phyloP scores from a whole-genome alignment of 768 basidiomycete species.

The Suillus weaverae region DNA sequence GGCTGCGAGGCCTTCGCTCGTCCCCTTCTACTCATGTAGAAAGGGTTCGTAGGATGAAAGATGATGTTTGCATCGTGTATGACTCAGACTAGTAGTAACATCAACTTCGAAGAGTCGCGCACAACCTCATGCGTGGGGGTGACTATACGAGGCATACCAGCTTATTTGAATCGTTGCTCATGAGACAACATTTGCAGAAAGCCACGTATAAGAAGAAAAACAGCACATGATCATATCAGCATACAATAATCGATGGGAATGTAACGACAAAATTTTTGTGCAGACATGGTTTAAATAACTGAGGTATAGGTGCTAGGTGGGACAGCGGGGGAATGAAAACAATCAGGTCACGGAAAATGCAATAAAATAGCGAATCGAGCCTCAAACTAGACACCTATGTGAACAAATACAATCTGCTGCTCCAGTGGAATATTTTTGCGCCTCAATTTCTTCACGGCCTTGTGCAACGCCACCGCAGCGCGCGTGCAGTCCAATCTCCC shows the following conservation, averaged over 20 bases:
- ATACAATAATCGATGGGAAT: too few relatives aligned
- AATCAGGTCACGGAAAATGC: not conserved
- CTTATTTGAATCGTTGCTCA: too few relatives aligned
- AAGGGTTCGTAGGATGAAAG: too few relatives aligned
- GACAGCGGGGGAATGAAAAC: not conserved
- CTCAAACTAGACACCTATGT: not conserved
- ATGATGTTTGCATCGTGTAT: not conserved
- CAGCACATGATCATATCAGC: too few relatives aligned
- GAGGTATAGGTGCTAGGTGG: not conserved
- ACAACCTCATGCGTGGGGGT: too few relatives aligned
- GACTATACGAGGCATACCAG: too few relatives aligned
- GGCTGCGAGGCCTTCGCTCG: not conserved
- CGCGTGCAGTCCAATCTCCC: not conserved
- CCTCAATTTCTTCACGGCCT: not conserved
- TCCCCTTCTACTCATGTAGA: not conserved
- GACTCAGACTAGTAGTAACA: not conserved
- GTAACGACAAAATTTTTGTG: not conserved
- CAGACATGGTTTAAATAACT: not conserved
- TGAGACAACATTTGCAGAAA: too few relatives aligned
- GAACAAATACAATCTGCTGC: slow-evolving; percentile 5
- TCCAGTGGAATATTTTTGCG: not conserved
- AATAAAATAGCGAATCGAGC: not conserved
- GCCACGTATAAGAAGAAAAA: too few relatives aligned
- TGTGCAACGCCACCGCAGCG: not conserved
- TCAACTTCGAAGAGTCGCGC: too few relatives aligned